phyloP scores from a whole-genome alignment of 2,329 filamentous ascomycete species.

The Tolypocladium guangdongense region DNA sequence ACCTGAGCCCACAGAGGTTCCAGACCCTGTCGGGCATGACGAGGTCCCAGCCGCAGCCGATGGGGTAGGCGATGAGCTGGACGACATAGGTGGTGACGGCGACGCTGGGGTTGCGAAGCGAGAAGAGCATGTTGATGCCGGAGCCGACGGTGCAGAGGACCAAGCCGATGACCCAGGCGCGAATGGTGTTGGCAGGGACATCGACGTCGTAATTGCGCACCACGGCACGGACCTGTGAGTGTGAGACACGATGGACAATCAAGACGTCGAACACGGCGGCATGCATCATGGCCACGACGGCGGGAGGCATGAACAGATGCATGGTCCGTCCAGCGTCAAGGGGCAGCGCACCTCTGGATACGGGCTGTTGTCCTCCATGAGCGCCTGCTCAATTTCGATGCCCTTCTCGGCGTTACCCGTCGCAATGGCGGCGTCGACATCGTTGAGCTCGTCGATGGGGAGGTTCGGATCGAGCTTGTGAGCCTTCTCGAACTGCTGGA shows the following conservation, averaged over 20 bases:
- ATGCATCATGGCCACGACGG: neutral
- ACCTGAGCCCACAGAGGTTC: slow-evolving; percentile 40
- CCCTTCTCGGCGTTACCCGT: slow-evolving; percentile 45
- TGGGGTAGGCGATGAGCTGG: slow-evolving; percentile 50
- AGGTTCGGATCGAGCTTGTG: slow-evolving; percentile 56
- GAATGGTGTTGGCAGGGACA: slow-evolving; percentile 52
- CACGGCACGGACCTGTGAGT: slow-evolving; percentile 47
- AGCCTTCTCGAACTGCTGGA: slow-evolving; percentile 47
- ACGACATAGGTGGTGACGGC: slow-evolving; percentile 50
- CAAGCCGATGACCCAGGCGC: slow-evolving; percentile 52
- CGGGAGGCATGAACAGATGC: neutral
- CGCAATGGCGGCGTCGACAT: slow-evolving; percentile 46
- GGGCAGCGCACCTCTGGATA: slow-evolving; percentile 52
- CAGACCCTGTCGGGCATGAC: slow-evolving; percentile 42
- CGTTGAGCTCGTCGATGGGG: slow-evolving; percentile 49
- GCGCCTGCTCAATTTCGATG: slow-evolving; percentile 44
- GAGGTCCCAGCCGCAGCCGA: slow-evolving; percentile 43
- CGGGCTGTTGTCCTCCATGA: slow-evolving; percentile 54
- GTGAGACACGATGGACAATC: neutral
- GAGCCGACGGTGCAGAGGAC: slow-evolving; percentile 52
- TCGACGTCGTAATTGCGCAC: slow-evolving; percentile 56
- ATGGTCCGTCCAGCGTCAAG: neutral
- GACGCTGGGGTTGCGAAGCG: slow-evolving; percentile 47
- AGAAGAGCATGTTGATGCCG: slow-evolving; percentile 50
- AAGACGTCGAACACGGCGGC: neutral